These are phyloP conservation scores for Wilcoxina mikolae DNA, from an alignment of 495 filamentous ascomycete species.

Conservation along the genomic window DNA sequence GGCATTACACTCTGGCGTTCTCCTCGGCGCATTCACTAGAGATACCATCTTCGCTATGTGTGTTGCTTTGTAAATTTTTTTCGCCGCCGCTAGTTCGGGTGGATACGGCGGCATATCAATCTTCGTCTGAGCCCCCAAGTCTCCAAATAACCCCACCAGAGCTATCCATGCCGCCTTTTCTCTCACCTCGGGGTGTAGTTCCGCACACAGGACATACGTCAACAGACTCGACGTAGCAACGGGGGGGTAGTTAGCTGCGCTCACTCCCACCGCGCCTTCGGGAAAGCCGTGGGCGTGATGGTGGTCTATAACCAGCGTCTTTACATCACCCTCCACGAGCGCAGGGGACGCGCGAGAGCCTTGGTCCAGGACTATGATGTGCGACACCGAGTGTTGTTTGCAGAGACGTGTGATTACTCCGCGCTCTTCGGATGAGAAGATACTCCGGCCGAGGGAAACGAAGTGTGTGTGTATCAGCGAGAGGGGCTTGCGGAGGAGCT, in stretches of 20 bases:
- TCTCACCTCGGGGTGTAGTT: slow-evolving; percentile 34
- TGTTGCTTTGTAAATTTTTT: slow-evolving; percentile 44
- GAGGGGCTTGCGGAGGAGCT: slow-evolving; percentile 32
- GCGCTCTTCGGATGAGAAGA: slow-evolving; percentile 37
- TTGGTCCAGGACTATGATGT: slow-evolving; percentile 47
- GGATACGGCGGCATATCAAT: slow-evolving; percentile 36
- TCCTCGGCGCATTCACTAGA: slow-evolving; percentile 43
- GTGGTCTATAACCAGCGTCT: slow-evolving; percentile 43
- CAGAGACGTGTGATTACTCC: slow-evolving; percentile 29
- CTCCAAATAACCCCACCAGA: slow-evolving; percentile 45
- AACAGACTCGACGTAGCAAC: slow-evolving; percentile 43
- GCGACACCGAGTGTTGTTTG: slow-evolving; percentile 32
- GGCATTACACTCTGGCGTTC: slow-evolving; percentile 39
- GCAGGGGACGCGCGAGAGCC: slow-evolving; percentile 38
- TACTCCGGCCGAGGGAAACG: slow-evolving; percentile 37
- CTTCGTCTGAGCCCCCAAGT: slow-evolving; percentile 36
- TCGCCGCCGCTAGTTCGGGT: slow-evolving; percentile 40
- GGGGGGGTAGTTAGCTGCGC: slow-evolving; percentile 41
- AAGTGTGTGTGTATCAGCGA: slow-evolving; percentile 18
- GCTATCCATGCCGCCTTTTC: slow-evolving; percentile 39
- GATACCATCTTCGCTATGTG: slow-evolving; percentile 41
- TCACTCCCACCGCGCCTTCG: slow-evolving; percentile 34
- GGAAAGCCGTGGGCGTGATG: slow-evolving; percentile 43
- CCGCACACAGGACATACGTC: slow-evolving; percentile 42
- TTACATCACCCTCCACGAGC: slow-evolving; percentile 31